phyloP scores from a whole-genome alignment of 2,329 filamentous ascomycete species.

The Pseudogymnoascus sp. region DNA sequence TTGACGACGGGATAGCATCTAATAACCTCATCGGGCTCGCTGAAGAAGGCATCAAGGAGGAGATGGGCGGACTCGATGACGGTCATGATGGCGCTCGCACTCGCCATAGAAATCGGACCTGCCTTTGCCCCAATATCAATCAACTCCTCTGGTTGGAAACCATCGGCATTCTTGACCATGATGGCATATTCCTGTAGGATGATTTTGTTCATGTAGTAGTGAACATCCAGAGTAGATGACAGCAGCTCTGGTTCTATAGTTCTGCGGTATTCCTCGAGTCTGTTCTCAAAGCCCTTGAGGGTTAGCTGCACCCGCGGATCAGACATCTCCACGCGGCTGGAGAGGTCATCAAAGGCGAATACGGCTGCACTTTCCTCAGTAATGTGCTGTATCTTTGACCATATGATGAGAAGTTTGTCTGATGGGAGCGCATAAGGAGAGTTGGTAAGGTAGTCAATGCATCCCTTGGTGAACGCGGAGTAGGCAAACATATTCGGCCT shows the following conservation, averaged over 20 bases:
- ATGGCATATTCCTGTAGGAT: slow-evolving; percentile 51
- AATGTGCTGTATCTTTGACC: slow-evolving; percentile 34
- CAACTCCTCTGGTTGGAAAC: slow-evolving; percentile 31
- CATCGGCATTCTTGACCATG: slow-evolving; percentile 44
- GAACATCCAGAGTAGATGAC: slow-evolving; percentile 24
- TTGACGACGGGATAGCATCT: slow-evolving; percentile 40
- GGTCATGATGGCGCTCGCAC: slow-evolving; percentile 38
- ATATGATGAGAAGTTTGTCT: slow-evolving; percentile 31
- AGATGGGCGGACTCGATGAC: slow-evolving; percentile 43
- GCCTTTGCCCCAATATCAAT: slow-evolving; percentile 17
- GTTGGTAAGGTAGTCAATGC: slow-evolving; percentile 30
- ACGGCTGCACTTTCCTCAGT: slow-evolving; percentile 45
- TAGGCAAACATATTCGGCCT: slow-evolving; percentile 35
- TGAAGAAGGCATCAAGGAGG: slow-evolving; percentile 40
- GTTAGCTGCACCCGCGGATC: slow-evolving; percentile 44
- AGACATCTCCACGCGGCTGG: slow-evolving; percentile 36
- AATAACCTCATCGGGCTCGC: slow-evolving; percentile 34
- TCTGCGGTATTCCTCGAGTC: slow-evolving; percentile 37
- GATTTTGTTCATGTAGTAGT: slow-evolving; percentile 42
- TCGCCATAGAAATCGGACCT: slow-evolving; percentile 34
- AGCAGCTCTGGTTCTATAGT: slow-evolving; percentile 27
- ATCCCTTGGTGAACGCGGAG: slow-evolving; percentile 34
- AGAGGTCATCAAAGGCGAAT: slow-evolving; percentile 38
- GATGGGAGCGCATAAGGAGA: slow-evolving; percentile 26
- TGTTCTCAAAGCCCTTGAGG: slow-evolving; percentile 42